Evolutionary conservation across 106 monocot species (phyloP), one percentile per base, ranked within the genome.

Genomic region (Platanthera guangdongensis): DNA sequence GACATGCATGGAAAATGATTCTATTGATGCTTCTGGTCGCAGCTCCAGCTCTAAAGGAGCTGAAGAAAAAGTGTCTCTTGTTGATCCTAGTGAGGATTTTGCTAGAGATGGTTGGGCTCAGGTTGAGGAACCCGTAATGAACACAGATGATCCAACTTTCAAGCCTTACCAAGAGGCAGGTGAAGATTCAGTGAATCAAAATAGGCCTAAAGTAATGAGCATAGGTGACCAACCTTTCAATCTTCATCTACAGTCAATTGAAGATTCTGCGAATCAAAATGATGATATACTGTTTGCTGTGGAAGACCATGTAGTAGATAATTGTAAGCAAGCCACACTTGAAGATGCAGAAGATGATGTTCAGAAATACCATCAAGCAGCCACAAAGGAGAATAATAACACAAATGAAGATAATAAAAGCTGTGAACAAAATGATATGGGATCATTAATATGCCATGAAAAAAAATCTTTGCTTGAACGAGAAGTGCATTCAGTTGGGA

Each of bases 271-370:
- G 57, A 68, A 69, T 15, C 22, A 68, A 47, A 30, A 74, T 68
- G 70, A 15, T 48, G 47, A 72, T 75, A 68, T 68, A 70, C 16
- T 78, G 8, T 80, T 75, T 59, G 57, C 47, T 50, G 52, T 57
- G 50, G 71, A 50, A 15, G 22, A 55, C 22, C 16, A 51, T 78
- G 72, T 71, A 64, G 57, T 52, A 59, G 72, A 76, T 72, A 84
- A 87, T 68, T 74, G n/a, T 50, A 74, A 76, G 8, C 54, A 86
- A 68, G 30, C 49, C 68, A 82, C 83, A 72, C 67, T 22, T 68
- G 8, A 46, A 51, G 62, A 78, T 78, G 16, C 67, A 4, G 78
- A 71, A 77, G 50, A 72, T 78, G 25, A 22, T 82, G 8, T 52
- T 64, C 46, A 73, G 48, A 63, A 62, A 39, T 62, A 72, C 30